Conservation (phyloP, 352 stramenopile genomes). For the Phytophthora litchii region DNA sequence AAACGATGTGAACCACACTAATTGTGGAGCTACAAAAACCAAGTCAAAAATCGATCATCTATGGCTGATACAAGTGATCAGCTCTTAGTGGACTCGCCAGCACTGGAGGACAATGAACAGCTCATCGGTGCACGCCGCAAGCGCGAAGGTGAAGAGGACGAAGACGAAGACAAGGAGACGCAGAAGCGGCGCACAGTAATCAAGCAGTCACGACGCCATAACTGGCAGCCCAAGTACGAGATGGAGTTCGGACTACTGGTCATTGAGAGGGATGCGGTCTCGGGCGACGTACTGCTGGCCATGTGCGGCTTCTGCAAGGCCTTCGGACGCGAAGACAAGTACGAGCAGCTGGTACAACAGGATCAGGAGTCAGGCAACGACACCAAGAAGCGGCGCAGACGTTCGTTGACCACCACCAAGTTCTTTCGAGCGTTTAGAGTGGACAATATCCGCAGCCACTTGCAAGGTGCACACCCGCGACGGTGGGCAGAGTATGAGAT, state of each 20-base stretch:
- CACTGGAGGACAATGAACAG: slow-evolving; percentile 38
- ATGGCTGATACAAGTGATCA: slow-evolving; percentile 22
- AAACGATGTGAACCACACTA: slow-evolving; percentile 21
- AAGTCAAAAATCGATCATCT: slow-evolving; percentile 4
- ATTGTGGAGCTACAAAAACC: not conserved
- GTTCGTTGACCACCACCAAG: slow-evolving; percentile 85
- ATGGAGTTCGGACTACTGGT: slow-evolving; percentile 77
- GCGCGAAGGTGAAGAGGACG: slow-evolving; percentile 42
- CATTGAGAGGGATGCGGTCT: slow-evolving; percentile 71
- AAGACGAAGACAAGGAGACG: slow-evolving; percentile 54
- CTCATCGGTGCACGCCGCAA: slow-evolving; percentile 42
- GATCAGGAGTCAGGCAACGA: slow-evolving; percentile 60
- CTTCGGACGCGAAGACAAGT: slow-evolving; percentile 80
- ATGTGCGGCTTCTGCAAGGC: slow-evolving; percentile 88
- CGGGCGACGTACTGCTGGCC: slow-evolving; percentile 74
- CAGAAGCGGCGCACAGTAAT: slow-evolving; percentile 34
- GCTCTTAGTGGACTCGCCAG: slow-evolving; percentile 41
- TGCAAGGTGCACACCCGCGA: slow-evolving; percentile 75
- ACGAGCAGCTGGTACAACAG: slow-evolving; percentile 68
- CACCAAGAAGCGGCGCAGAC: slow-evolving; percentile 74
- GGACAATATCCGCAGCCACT: slow-evolving; percentile 87
- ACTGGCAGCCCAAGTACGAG: slow-evolving; percentile 85
- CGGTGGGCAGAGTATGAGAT: slow-evolving; percentile 82
- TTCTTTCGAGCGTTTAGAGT: slow-evolving; percentile 87
- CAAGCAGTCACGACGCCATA: slow-evolving; percentile 70